A percentile compares a stretch with the other conserved stretches of the same genome.
Evolutionary conservation across 75 land plant species (phyloP).

Genomic region (Isoetes taiwanensis): DNA sequence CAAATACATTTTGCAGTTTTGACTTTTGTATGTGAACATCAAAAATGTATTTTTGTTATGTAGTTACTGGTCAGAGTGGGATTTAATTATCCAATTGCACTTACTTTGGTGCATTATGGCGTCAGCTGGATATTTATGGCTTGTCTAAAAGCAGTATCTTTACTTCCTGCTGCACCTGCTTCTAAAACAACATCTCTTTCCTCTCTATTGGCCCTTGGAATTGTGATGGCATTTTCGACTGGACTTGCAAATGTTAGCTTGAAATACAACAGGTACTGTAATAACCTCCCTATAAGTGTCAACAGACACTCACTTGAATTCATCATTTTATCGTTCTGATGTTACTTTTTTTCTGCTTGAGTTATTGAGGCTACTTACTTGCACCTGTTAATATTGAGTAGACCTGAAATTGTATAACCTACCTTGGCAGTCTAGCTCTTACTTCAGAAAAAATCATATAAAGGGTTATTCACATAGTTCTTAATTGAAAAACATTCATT

Average conservation of each 20-base stretch:
- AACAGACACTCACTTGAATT: no score
- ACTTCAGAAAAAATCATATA: no score
- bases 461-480: no score
- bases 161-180: constrained; percentile 68
- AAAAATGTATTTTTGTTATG: neutral
- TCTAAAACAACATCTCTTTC: constrained; percentile 45
- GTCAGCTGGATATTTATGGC: constrained; percentile 73
- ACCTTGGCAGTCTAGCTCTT: no score
- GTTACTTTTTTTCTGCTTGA: neutral
- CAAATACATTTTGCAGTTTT: neutral
- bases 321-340: neutral
- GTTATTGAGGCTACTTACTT: no score
- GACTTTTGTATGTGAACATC: neutral
- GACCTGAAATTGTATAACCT: no score
- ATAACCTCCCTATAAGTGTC: no score
- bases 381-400: no score
- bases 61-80: constrained; percentile 74
- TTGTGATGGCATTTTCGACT: constrained; percentile 68
- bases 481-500: no score
- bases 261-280: constrained; percentile 64
- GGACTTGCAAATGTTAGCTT: constrained; percentile 89
- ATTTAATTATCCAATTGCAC: constrained; percentile 66
- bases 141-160: constrained; percentile 36
- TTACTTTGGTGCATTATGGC: constrained; percentile 59
- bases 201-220: constrained; percentile 48